Base-by-base conservation (phyloP, 2,329 filamentous ascomycete genomes). In the Alternaria hordeiaustralica region DNA sequence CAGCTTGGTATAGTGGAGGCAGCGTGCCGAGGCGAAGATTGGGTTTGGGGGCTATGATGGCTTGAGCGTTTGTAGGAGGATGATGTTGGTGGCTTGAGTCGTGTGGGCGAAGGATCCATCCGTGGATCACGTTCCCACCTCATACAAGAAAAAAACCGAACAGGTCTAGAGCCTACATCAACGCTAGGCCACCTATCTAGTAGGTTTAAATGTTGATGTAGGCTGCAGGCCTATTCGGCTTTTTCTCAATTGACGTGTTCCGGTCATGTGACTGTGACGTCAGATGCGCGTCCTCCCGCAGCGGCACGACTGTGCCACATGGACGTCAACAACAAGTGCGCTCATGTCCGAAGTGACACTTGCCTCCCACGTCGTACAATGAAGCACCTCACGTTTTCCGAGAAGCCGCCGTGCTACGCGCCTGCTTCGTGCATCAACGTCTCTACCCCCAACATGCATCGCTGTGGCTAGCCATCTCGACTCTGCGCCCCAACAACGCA, bases 1-100 rank as follows among this genome's bases (percentile, higher is more conserved):
- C 66, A 5, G 62, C 62, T 65, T 66, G 3, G 63, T 71, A 53
- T 67, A 68, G 26, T 56, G 64, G 25, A 71, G 50, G 50, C 6
- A 72, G 65, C 3, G 56, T 63, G 13, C 53, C 30, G 12, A 67
- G 23, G 15, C 53, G 60, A 9, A 55, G 10, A 6, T 61, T 68
- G 6, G 61, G 18, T 11, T 47, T 56, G 26, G 60, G 30, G 7
- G 63, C 47, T 51, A 68, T 69, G 25, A 15, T 43, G 58, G 18
- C 25, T 28, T 20, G 20, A 2, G 18, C 23, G 26, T 49, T 21
- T 2, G 44, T 15, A 12, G 4, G n/a, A 25, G 25, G 21, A 26
- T 26, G 43, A 18, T 33, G 23, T 18, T 25, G 18, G 33, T 46
- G 26, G 20, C 28, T 8, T 13, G 43, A 44, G 46, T 6, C n/a